A percentile compares a stretch with the other conserved stretches of the same genome.
These are phyloP conservation scores for Silene uniflora DNA, from an alignment of 148 eudicot genomes.

Conservation along the genomic window DNA sequence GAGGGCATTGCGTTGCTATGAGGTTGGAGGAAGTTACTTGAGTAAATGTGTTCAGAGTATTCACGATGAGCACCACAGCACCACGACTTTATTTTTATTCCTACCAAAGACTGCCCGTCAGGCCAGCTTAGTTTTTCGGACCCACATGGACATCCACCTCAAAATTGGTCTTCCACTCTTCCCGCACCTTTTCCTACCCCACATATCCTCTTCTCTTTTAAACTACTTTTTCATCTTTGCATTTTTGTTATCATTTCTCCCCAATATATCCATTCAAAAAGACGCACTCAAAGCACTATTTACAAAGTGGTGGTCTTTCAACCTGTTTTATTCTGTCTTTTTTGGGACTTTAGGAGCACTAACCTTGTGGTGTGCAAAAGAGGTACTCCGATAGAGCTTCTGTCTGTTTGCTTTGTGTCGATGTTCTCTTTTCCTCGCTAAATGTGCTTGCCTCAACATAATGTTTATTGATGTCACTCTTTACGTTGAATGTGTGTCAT, in stretches of 20 bases:
- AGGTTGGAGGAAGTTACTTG: not conserved
- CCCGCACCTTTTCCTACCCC: not conserved
- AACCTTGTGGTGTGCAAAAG: not conserved
- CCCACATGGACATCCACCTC: not conserved
- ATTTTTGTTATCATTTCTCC: too few relatives aligned
- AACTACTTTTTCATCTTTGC: too few relatives aligned
- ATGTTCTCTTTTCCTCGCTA: not conserved
- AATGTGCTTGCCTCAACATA: not conserved
- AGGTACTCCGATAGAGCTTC: not conserved
- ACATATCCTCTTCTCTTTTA: not conserved
- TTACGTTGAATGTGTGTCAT: not conserved
- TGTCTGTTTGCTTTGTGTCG: not conserved
- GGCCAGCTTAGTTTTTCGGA: not conserved
- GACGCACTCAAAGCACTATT: not conserved
- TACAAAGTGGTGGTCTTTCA: not conserved
- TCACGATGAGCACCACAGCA: too few relatives aligned
- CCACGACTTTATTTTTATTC: not conserved
- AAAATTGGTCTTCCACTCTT: not conserved
- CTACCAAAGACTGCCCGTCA: not conserved
- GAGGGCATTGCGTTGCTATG: not conserved
- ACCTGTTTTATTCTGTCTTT: not conserved
- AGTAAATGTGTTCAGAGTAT: not conserved
- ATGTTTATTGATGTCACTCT: not conserved
- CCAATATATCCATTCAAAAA: too few relatives aligned
- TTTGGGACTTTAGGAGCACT: not conserved